A percentile compares a stretch with the other conserved stretches of the same genome.
Evolutionary conservation across 768 basidiomycete species (phyloP).

Genomic region (Jaapia argillacea): DNA sequence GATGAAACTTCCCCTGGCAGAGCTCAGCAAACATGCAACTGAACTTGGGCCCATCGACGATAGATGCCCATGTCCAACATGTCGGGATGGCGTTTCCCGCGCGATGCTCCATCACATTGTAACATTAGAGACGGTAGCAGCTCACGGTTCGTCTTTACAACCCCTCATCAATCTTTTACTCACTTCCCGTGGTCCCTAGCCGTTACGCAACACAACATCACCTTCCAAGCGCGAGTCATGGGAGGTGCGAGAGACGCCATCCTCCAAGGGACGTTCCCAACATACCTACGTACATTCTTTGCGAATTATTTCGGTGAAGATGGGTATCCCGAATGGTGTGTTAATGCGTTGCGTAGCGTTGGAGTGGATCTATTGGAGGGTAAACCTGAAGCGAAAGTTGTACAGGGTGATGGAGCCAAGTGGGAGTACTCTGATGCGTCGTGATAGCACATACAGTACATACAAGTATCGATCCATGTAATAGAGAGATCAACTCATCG

Average conservation of each 20-base stretch:
- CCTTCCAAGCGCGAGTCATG: constrained; percentile 84
- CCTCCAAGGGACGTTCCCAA: constrained; percentile 65
- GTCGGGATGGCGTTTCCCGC: constrained; percentile 51
- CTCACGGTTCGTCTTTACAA: constrained; percentile 46
- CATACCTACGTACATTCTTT: constrained; percentile 72
- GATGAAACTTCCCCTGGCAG: constrained; percentile 24
- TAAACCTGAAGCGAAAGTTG: constrained; percentile 31
- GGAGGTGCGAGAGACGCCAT: constrained; percentile 79
- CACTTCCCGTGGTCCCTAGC: constrained; percentile 30
- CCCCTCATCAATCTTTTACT: constrained; percentile 3
- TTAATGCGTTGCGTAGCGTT: constrained; percentile 74
- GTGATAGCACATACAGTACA: constrained; percentile 5
- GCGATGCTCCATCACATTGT: constrained; percentile 69
- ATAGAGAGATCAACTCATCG: not conserved
- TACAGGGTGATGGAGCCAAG: constrained; percentile 56
- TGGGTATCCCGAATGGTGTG: constrained; percentile 86
- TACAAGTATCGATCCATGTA: not conserved
- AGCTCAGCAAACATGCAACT: constrained; percentile 57
- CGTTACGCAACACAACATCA: constrained; percentile 73
- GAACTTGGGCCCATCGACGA: constrained; percentile 69
- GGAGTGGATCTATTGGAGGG: constrained; percentile 74
- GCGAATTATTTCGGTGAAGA: constrained; percentile 60
- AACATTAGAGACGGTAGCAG: constrained; percentile 77
- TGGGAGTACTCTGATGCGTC: constrained; percentile 66
- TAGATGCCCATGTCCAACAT: constrained; percentile 82